Conservation (phyloP, 768 basidiomycete genomes). For the Leccinum subgranulosum region DNA sequence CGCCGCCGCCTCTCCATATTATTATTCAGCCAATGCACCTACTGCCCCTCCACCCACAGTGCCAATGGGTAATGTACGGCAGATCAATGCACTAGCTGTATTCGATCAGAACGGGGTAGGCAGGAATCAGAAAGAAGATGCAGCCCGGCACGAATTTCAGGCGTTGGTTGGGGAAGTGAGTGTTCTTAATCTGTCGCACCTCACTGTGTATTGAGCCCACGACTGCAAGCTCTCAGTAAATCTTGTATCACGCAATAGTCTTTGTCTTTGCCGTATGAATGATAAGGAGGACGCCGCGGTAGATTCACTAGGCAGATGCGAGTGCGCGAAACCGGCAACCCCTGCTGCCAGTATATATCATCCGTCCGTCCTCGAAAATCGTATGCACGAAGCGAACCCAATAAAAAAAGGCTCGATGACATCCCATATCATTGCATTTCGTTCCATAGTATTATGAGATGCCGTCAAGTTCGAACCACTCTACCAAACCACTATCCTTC, state of each 20-base stretch:
- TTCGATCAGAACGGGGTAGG: constrained; percentile 53
- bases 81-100: constrained; percentile 40
- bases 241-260: too few species aligned
- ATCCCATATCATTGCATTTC: too few species aligned
- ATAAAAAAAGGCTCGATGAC: too few species aligned
- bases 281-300: too few species aligned
- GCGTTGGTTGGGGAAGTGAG: constrained; percentile 48
- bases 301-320: too few species aligned
- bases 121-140: constrained; percentile 62
- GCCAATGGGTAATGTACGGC: constrained; percentile 15
- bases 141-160: constrained; percentile 53
- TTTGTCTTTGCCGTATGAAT: too few species aligned
- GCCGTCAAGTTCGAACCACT: too few species aligned
- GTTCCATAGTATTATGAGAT: too few species aligned
- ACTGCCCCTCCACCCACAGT: constrained; percentile 18
- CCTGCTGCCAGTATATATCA: too few species aligned
- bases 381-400: too few species aligned
- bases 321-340: too few species aligned
- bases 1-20: constrained; percentile 16
- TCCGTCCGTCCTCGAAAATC: too few species aligned
- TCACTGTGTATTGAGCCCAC: not conserved
- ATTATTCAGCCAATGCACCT: constrained; percentile 16
- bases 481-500: constrained; percentile 14
- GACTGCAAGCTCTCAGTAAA: constrained; percentile 14
- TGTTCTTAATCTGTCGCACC: not conserved